Evolutionary conservation across 2,329 filamentous ascomycete genomes (phyloP).

Genomic region (Trichoderma atroviride): DNA sequence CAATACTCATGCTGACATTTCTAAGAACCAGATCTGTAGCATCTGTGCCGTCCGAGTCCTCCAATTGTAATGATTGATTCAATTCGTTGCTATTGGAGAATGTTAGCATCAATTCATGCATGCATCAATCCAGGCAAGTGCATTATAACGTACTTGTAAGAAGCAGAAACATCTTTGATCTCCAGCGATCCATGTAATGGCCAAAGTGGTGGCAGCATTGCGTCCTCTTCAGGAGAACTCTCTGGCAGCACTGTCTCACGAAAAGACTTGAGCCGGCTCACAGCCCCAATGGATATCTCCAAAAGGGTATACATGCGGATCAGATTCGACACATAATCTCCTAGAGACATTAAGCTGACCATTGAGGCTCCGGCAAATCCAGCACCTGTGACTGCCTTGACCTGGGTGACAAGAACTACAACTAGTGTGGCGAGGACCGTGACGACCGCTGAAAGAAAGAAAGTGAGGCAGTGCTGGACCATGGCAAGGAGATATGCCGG

Average conservation of each 20-base stretch:
- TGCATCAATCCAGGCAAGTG: neutral
- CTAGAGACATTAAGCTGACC: slow-evolving; percentile 19
- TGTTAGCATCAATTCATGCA: neutral
- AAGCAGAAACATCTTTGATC: slow-evolving; percentile 39
- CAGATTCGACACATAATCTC: neutral
- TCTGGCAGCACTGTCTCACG: slow-evolving; percentile 27
- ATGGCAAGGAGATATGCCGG: slow-evolving; percentile 26
- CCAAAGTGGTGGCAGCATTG: slow-evolving; percentile 34
- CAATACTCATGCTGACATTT: slow-evolving; percentile 36
- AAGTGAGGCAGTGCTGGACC: slow-evolving; percentile 28
- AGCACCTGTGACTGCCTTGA: slow-evolving; percentile 5
- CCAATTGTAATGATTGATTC: neutral
- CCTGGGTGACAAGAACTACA: slow-evolving; percentile 22
- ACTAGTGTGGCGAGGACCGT: slow-evolving; percentile 24
- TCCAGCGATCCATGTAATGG: slow-evolving; percentile 38
- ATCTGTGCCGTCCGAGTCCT: neutral
- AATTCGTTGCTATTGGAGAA: neutral
- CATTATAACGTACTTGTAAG: slow-evolving; percentile 33
- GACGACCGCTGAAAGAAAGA: slow-evolving; percentile 24
- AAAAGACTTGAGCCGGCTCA: slow-evolving; percentile 31
- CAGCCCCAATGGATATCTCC: slow-evolving; percentile 22
- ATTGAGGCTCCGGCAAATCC: slow-evolving; percentile 10
- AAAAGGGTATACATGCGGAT: slow-evolving; percentile 20
- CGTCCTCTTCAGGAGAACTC: slow-evolving; percentile 7
- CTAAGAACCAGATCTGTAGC: slow-evolving; percentile 33